A percentile compares a stretch with the other conserved stretches of the same genome.
phyloP scores from a whole-genome alignment of 176 grass and related monocot species.

The Zoysia pacifica region DNA sequence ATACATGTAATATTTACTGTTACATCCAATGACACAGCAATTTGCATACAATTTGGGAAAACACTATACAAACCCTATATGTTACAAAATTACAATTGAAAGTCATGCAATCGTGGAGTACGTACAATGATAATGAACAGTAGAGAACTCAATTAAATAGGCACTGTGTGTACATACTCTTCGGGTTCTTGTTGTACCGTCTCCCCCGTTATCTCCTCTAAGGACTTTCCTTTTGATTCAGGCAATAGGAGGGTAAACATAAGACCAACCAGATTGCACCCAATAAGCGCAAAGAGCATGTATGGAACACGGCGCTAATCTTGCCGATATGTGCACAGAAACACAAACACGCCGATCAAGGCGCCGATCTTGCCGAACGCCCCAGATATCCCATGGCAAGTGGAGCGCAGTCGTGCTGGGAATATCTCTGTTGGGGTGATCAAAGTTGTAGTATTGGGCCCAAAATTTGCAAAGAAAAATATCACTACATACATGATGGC shows the following conservation, averaged over 20 bases:
- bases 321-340: conserved; percentile 26
- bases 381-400: conserved; percentile 51
- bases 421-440: conserved; percentile 57
- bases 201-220: conserved; percentile 41
- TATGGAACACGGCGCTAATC: not conserved
- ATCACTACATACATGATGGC: conserved; percentile 7
- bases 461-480: conserved; percentile 54
- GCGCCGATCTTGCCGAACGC: conserved; percentile 44
- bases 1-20: not conserved
- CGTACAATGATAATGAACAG: not conserved
- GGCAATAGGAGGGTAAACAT: conserved; percentile 46
- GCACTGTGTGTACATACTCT: not conserved
- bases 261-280: conserved; percentile 39
- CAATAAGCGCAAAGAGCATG: conserved; percentile 30
- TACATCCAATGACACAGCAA: no score
- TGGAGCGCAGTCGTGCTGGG: conserved; percentile 43
- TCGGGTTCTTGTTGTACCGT: not conserved
- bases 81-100: no score
- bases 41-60: no score
- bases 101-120: no score
- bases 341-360: conserved; percentile 35
- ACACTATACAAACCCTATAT: no score
- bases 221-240: conserved; percentile 37
- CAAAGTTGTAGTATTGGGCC: conserved; percentile 52
- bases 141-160: not conserved